Evolutionary conservation across 345 rosid species (phyloP).

Genomic region (Citrus reticulata): DNA sequence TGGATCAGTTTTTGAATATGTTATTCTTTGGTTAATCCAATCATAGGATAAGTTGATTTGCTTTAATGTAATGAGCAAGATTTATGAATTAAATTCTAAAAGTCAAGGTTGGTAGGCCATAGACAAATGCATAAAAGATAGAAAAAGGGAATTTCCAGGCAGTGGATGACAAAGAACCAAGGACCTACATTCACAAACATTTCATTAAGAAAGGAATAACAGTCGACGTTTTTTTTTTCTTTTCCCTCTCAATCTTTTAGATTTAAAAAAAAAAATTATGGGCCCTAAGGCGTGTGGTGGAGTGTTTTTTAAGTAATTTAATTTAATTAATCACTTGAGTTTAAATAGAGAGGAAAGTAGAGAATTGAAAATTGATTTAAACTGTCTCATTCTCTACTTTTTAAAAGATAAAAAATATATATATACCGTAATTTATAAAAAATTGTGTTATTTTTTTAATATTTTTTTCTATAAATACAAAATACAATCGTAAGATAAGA

Average conservation of each 20-base stretch:
- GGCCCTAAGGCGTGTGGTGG: fast-evolving
- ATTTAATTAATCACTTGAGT: no score
- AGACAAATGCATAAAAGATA: background rate
- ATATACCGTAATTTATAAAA: no score
- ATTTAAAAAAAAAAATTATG: no score
- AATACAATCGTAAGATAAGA: no score
- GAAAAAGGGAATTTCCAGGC: background rate
- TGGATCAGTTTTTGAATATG: background rate
- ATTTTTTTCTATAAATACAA: no score
- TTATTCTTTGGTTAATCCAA: background rate
- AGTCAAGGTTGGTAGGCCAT: background rate
- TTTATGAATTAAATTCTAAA: background rate
- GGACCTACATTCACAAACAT: background rate
- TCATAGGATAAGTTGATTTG: background rate
- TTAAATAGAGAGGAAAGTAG: no score
- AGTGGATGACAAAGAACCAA: background rate
- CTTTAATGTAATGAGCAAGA: background rate
- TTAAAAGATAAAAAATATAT: no score
- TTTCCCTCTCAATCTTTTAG: no score
- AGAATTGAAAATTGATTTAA: fast-evolving
- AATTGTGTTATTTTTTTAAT: no score
- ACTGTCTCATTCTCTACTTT: fast-evolving
- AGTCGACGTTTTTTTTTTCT: no score
- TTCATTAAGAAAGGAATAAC: no score
- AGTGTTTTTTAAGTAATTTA: no score